phyloP scores from a whole-genome alignment of 208 protist species.

The Plasmodiophora brassicae region DNA sequence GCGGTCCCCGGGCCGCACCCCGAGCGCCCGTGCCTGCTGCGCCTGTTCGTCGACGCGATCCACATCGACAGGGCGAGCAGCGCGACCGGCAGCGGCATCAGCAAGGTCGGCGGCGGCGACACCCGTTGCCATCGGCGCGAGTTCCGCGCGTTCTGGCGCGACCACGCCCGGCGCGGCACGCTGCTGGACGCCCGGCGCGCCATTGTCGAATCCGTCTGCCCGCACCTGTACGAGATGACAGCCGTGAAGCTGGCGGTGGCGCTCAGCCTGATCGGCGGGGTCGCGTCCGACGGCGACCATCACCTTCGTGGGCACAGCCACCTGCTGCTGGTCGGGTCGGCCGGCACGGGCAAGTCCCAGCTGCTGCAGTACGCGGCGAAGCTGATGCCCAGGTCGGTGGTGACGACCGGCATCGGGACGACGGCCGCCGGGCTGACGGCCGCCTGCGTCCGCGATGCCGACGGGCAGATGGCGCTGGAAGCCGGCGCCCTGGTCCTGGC shows the following conservation, averaged over 20 bases:
- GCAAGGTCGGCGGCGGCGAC: too few species aligned
- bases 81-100: too few species aligned
- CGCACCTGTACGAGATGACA: constrained; percentile 50
- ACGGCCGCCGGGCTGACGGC: constrained; percentile 58
- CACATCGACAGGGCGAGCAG: not conserved
- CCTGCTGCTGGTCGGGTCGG: constrained; percentile 56
- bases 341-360: constrained; percentile 56
- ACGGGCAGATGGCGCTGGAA: constrained; percentile 58
- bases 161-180: not conserved
- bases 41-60: constrained; percentile 36
- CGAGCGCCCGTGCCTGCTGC: not conserved
- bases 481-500: constrained; percentile 60
- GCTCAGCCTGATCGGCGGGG: constrained; percentile 52
- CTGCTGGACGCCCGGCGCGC: constrained; percentile 27
- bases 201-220: constrained; percentile 41
- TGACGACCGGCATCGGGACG: constrained; percentile 61
- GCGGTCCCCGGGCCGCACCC: not conserved
- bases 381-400: constrained; percentile 47
- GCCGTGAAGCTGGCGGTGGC: constrained; percentile 53
- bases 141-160: not conserved
- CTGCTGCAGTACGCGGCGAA: constrained; percentile 40
- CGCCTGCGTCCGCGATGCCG: constrained; percentile 38
- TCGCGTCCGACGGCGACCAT: too few species aligned
- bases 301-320: too few species aligned
- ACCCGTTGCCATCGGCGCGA: too few species aligned